These are phyloP conservation scores for Podosphaera xanthii DNA, from an alignment of 2,329 filamentous ascomycete genomes.

Conservation along the genomic window DNA sequence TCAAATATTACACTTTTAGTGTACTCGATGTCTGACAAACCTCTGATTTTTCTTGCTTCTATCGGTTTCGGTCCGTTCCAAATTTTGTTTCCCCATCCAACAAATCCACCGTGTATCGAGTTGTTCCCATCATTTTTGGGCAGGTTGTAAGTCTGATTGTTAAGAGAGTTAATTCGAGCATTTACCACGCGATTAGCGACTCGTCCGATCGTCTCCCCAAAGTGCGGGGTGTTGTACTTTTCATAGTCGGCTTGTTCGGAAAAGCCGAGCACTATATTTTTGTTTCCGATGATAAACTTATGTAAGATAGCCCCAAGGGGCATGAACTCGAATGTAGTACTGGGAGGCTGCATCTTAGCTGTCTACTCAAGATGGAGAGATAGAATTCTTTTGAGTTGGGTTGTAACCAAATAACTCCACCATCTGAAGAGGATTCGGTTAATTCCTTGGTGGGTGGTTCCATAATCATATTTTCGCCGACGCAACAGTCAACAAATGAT, in stretches of 20 bases:
- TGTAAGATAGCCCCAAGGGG: slow-evolving; percentile 1
- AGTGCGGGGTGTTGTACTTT: slow-evolving; percentile 54
- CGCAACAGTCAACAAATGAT: no score
- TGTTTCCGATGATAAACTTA: slow-evolving; percentile 24
- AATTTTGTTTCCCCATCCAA: slow-evolving; percentile 62
- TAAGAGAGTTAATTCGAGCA: slow-evolving; percentile 49
- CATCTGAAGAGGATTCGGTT: no score
- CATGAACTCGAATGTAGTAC: neutral
- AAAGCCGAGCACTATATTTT: slow-evolving; percentile 81
- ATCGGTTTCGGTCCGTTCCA: slow-evolving; percentile 50
- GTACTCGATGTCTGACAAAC: slow-evolving; percentile 30
- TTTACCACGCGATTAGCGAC: slow-evolving; percentile 59
- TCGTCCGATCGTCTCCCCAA: slow-evolving; percentile 82
- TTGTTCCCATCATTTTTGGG: slow-evolving; percentile 58
- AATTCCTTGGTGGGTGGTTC: no score
- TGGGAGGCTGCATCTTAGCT: neutral
- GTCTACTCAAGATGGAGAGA: no score
- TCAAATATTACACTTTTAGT: slow-evolving; percentile 45
- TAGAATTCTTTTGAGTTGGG: no score
- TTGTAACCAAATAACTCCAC: no score
- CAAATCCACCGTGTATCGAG: slow-evolving; percentile 45
- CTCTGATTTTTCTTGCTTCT: slow-evolving; percentile 25
- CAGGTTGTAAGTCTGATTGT: slow-evolving; percentile 46
- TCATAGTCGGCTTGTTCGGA: slow-evolving; percentile 52
- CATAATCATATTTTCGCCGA: no score